Percentiles rank a stretch among this genome's conserved stretches.
These are phyloP conservation scores for Grosmannia huntii DNA, from an alignment of 2,329 filamentous ascomycete genomes.

Conservation along the genomic window DNA sequence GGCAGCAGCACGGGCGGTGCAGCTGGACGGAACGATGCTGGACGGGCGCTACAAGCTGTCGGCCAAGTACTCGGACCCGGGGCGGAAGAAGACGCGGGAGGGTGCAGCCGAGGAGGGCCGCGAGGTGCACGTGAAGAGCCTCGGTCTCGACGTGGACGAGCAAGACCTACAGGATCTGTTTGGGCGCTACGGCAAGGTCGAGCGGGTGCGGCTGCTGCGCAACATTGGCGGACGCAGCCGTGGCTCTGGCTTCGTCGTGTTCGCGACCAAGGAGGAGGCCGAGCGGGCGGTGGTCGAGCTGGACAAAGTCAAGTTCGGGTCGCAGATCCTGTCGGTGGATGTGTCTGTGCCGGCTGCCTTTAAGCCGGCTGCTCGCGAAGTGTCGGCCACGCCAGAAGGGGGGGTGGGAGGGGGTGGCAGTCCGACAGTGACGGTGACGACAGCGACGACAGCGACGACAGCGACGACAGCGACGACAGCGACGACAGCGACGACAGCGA, in stretches of 20 bases:
- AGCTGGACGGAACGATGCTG: conserved; percentile 58
- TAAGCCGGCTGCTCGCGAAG: conserved; percentile 37
- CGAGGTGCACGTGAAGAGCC: conserved; percentile 66
- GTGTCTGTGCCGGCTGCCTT: conserved; percentile 42
- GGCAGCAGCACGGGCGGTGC: conserved; percentile 58
- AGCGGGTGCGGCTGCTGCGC: conserved; percentile 57
- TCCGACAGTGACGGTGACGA: neutral
- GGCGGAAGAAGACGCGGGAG: conserved; percentile 61
- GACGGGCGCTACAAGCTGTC: conserved; percentile 57
- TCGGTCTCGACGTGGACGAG: conserved; percentile 51
- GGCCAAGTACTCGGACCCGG: conserved; percentile 76
- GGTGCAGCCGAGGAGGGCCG: conserved; percentile 78
- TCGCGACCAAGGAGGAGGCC: conserved; percentile 56
- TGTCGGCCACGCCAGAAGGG: conserved; percentile 17
- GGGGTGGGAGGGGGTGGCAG: neutral
- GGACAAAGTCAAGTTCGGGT: conserved; percentile 57
- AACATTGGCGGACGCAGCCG: conserved; percentile 56
- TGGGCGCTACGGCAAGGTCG: conserved; percentile 60
- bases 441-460: neutral
- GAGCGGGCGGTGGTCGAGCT: conserved; percentile 52
- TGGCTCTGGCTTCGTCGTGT: conserved; percentile 72
- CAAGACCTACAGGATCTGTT: conserved; percentile 60
- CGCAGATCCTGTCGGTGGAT: conserved; percentile 54
- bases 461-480: too few species aligned
- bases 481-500: neutral